Percentiles rank a stretch among this genome's conserved stretches.
Evolutionary conservation across 2,329 filamentous ascomycete genomes (phyloP).

Genomic region (Stachybotrys chlorohalonatus): DNA sequence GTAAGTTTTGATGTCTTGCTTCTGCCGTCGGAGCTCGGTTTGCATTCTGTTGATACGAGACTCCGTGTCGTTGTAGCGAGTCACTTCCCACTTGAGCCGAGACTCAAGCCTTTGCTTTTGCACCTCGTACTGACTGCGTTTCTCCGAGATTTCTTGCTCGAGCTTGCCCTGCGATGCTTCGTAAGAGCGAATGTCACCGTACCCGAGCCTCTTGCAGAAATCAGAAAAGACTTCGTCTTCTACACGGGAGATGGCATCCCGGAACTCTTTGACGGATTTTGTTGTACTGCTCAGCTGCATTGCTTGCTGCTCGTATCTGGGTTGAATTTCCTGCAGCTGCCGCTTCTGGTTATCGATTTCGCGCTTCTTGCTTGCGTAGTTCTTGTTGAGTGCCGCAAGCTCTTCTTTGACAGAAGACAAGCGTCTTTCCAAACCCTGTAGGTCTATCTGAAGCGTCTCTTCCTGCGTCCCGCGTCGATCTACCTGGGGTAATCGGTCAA

Average conservation of each 20-base stretch:
- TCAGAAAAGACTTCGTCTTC: constrained; percentile 80
- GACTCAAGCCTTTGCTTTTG: constrained; percentile 69
- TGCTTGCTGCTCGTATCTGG: constrained; percentile 67
- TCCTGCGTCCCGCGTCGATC: constrained; percentile 70
- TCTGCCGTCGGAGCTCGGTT: constrained; percentile 55
- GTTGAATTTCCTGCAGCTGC: constrained; percentile 66
- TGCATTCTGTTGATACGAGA: constrained; percentile 62
- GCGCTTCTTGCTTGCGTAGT: constrained; percentile 74
- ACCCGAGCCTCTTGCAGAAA: constrained; percentile 83
- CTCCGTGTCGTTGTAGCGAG: constrained; percentile 47
- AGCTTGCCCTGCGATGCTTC: constrained; percentile 87
- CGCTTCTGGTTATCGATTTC: constrained; percentile 66
- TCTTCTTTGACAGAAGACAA: constrained; percentile 66
- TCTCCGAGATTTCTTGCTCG: constrained; percentile 82
- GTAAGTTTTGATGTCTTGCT: constrained; percentile 61
- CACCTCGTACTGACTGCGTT: constrained; percentile 76
- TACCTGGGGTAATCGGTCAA: constrained; percentile 70
- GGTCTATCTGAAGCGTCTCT: constrained; percentile 69
- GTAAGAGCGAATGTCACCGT: constrained; percentile 83
- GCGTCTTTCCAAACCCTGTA: constrained; percentile 71
- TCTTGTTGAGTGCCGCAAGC: constrained; percentile 68
- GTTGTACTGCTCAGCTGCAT: constrained; percentile 54
- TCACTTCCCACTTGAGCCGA: constrained; percentile 48
- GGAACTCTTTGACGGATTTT: constrained; percentile 41
- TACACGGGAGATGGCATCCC: constrained; percentile 61